Base-by-base conservation (phyloP, 345 rosid species). In the Hibiscus mutabilis region DNA sequence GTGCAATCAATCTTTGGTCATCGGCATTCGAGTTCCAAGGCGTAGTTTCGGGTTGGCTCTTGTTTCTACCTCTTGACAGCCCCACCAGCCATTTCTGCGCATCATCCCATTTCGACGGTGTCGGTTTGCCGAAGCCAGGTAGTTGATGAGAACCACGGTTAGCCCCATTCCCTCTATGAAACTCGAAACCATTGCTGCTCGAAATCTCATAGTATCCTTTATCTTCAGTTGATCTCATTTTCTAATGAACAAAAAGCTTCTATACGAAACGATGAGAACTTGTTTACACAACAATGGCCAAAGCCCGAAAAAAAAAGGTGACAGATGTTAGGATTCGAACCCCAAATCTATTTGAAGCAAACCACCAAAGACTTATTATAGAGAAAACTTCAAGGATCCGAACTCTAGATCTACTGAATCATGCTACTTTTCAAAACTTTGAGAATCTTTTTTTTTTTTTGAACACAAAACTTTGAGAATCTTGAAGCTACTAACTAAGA, bases 21-120 rank as follows among this genome's bases (percentile, higher is more conserved):
- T 94, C 97, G 0, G 97, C 96, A 69, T 94, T 94, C 0, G 96
- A 94, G 89, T 91, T 87, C 64, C 97, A 77, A 1, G 95, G 95
- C 70, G 86, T 79, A 69, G 78, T 68, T 46, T 74, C 77, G 60
- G 79, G 69, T 19, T 81, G 78, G 69, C 31, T 83, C 57, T 82
- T 88, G 67, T 86, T 89, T 68, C 87, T 87, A 15, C 80, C 87
- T 73, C 92, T 85, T 59, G 93, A 76, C 29, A 91, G 63, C 8
- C 97, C 96, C 16, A 91, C 92, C 11, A 94, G 86, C 98, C 98
- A 94, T 83, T 94, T 94, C 68, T 94, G 97, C n/a, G 97, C 97
- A 71, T 94, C 98, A 67, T 94, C 98, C 97, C 97, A 91, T 81
- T 94, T 94, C 0, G 98, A 94, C 25, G 97, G 98, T 15, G 98